phyloP scores from a whole-genome alignment of 257 asterid species.

The Cruciata laevipes region DNA sequence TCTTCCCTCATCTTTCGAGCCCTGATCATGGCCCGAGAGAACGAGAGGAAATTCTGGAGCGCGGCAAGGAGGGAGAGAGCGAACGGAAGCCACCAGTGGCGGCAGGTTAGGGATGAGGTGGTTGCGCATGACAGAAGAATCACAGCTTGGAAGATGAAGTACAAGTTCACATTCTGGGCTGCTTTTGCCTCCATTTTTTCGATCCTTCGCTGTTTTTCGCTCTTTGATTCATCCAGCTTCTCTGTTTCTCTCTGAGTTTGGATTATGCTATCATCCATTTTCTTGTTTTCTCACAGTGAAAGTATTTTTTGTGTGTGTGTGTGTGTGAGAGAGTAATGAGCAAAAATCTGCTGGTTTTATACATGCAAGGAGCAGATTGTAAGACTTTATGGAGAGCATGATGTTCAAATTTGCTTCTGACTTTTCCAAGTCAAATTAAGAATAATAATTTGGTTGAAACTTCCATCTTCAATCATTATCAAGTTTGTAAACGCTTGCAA shows the following conservation, averaged over 20 bases:
- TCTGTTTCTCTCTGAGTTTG: conserved; percentile 24
- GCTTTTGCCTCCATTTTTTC: conserved; percentile 35
- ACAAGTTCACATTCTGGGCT: conserved; percentile 42
- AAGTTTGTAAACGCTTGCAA: neutral
- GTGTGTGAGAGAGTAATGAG: neutral
- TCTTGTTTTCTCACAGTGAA: neutral
- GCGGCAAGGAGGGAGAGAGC: conserved; percentile 40
- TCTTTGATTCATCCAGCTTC: conserved; percentile 23
- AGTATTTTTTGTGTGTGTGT: neutral
- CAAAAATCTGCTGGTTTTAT: too few relatives aligned
- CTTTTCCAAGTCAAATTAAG: conserved; percentile 1
- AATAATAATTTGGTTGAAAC: neutral
- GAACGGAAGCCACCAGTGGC: conserved; percentile 46
- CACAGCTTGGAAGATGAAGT: conserved; percentile 49
- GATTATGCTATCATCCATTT: conserved; percentile 23
- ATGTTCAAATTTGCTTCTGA: conserved; percentile 3
- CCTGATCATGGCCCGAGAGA: conserved; percentile 15
- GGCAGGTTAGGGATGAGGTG: conserved; percentile 27
- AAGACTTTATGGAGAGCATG: neutral
- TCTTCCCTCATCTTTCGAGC: conserved; percentile 30
- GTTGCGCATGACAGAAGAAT: conserved; percentile 34
- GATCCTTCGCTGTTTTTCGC: conserved; percentile 33
- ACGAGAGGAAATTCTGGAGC: conserved; percentile 25
- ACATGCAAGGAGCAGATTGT: neutral
- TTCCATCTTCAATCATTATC: neutral